A percentile compares a stretch with the other conserved stretches of the same genome.
Evolutionary conservation across 495 filamentous ascomycete species (phyloP).

Genomic region (Daldinia childiae): DNA sequence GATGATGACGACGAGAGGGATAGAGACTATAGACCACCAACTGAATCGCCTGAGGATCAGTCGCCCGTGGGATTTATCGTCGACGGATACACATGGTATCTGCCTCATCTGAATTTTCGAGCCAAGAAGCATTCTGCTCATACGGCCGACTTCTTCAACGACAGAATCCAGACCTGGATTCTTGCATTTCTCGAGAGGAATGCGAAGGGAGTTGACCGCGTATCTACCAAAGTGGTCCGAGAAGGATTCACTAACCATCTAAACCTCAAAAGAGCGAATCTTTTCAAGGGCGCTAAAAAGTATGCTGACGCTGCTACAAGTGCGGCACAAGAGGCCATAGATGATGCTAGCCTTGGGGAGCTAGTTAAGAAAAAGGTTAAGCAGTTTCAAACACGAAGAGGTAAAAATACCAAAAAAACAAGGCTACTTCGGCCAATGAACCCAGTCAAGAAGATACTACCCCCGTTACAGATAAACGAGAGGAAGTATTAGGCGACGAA

Average conservation of each 20-base stretch:
- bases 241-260: slow-evolving; percentile 27
- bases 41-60: neutral
- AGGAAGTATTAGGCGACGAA: slow-evolving; percentile 1
- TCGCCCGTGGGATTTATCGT: slow-evolving; percentile 19
- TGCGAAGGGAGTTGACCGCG: neutral
- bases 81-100: slow-evolving; percentile 31
- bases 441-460: neutral
- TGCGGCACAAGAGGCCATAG: slow-evolving; percentile 24
- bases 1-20: slow-evolving; percentile 1
- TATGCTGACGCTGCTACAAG: neutral
- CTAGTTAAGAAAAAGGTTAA: neutral
- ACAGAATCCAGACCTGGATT: slow-evolving; percentile 18
- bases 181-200: slow-evolving; percentile 30
- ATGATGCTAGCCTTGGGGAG: slow-evolving; percentile 1
- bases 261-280: slow-evolving; percentile 8
- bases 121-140: neutral
- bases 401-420: neutral
- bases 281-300: slow-evolving; percentile 31
- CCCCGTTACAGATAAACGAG: neutral
- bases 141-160: slow-evolving; percentile 4
- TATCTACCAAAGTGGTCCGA: slow-evolving; percentile 31
- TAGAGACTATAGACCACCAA: neutral
- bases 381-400: neutral
- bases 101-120: slow-evolving; percentile 18
- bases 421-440: neutral